Evolutionary conservation across 2,329 filamentous ascomycete species (phyloP), one percentile per base, ranked within the genome.

Genomic region (Diplodia seriata): DNA sequence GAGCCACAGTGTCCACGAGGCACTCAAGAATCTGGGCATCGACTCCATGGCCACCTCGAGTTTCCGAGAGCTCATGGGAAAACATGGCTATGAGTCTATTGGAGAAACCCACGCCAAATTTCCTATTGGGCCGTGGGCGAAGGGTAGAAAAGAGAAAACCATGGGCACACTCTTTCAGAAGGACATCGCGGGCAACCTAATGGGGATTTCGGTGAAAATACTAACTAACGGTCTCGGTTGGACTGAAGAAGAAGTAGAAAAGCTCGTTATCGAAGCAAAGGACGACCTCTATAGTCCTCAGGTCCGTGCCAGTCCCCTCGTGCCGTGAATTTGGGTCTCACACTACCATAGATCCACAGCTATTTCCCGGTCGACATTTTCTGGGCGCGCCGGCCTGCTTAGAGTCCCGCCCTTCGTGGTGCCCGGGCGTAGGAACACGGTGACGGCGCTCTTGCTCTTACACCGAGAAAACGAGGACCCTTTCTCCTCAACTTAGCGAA

Each of bases 81-180:
- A 79, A 15, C 76, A 78, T 4, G 82, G 82, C 14, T 84, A 83
- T 70, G 78, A 80, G 50, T 79, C 82, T 51, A 77, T 84, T n/a
- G 73, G 78, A 53, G 76, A 80, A 56, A 69, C 70, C 43, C 59
- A 69, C 26, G 70, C 69, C 40, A 71, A 70, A 54, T 81, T 80
- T 77, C 81, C 82, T 8, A 74, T 78, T 36, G 80, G 79, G 50
- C 69, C 76, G 1, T 85, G 83, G 83, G 78, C 82, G 6, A 81
- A 81, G 62, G 82, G 85, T 61, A 77, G 78, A 1, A 81, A 80
- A 65, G 80, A 83, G 78, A 85, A 84, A 71, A 80, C 83, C 70
- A 79, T 85, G 26, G 83, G 84, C 18, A 75, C 79, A 33, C 83
- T 78, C 73, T 71, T 71, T 66, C 53, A 68, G 31, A 71, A 72